Percentiles rank a stretch among this genome's conserved stretches.
Evolutionary conservation across 352 stramenopile species (phyloP).

Genomic region (Globisporangium parvum): DNA sequence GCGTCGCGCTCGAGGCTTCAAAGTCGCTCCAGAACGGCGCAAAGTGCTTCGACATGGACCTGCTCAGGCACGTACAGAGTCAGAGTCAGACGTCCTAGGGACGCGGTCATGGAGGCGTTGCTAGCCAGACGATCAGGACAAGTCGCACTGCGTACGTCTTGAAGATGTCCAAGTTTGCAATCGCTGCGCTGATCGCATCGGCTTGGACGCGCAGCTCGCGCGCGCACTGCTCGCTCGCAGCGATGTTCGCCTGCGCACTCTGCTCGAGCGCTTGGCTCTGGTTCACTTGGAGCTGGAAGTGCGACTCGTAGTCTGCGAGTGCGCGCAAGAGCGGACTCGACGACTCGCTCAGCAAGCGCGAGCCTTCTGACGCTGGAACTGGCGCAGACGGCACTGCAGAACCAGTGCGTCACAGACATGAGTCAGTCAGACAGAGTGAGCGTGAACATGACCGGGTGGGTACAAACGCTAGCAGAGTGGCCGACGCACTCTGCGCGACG

Average conservation of each 20-base stretch:
- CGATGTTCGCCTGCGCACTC: conserved; percentile 47
- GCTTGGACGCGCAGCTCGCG: conserved; percentile 60
- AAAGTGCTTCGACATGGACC: conserved; percentile 81
- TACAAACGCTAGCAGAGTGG: too few species aligned
- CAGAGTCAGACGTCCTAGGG: too few species aligned
- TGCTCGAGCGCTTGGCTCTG: conserved; percentile 61
- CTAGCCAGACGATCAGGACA: not conserved
- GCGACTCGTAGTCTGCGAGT: conserved; percentile 72
- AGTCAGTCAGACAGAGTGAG: not conserved
- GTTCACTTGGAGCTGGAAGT: conserved; percentile 72
- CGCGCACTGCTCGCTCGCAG: conserved; percentile 41
- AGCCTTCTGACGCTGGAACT: conserved; percentile 54
- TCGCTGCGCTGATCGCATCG: conserved; percentile 60
- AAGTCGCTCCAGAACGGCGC: conserved; percentile 78
- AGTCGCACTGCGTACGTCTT: conserved; percentile 23
- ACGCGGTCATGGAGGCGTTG: too few species aligned
- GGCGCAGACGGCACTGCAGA: conserved; percentile 52
- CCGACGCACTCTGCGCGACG: not conserved
- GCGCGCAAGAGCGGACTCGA: conserved; percentile 73
- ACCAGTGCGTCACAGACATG: conserved; percentile 6
- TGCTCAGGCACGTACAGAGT: conserved; percentile 1
- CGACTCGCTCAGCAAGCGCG: conserved; percentile 66
- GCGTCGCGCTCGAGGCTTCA: conserved; percentile 39
- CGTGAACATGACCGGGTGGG: not conserved
- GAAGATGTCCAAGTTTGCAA: conserved; percentile 79